Base-by-base conservation (phyloP, 2,329 filamentous ascomycete genomes). In the Aspergillus sp. region DNA sequence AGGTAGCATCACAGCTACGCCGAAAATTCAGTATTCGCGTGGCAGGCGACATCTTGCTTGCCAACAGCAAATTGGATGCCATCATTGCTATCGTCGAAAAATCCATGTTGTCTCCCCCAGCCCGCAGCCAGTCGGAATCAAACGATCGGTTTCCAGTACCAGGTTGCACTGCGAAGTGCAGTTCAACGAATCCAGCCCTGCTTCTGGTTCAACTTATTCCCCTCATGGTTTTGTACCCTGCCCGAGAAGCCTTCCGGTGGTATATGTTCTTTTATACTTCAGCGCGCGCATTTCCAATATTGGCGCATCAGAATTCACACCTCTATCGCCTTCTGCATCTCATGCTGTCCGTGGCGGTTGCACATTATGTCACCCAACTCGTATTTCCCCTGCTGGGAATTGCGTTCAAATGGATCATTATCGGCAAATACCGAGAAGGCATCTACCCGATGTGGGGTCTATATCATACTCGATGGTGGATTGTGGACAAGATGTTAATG, bases 391-490 rank as follows among this genome's bases (percentile, higher is more conserved):
- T 77, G 22, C 36, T 77, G 19, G 79, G 75, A n/a, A 80, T 83
- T 20, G 38, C 68, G 2, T 69, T 75, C 45, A 83, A 83, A 61
- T 83, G 81, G 81, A 42, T 78, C 5, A 69, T 83, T 47, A 78
- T 83, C 40, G 81, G 81, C 10, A 73, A 74, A 1, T 78, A 81
- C 60, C 71, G 68, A 33, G 74, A 80, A 60, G 81, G 81, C 0
- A 62, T 82, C 2, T 82, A 79, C 58, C 80, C 81, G 2, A 84
- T 84, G 81, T 84, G 81, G 81, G 80, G 79, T 1, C 55, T 62
- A 1, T 83, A 83, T 59, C 81, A 83, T 61, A 82, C 79, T 0
- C 72, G 79, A 8, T 84, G 81, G 81, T 84, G 81, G 81, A 58
- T 83, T 50, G 75, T 77, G 1, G 76, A 83, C 60, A 83, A 83